These are phyloP conservation scores for Penicillium diatomitis DNA, from an alignment of 495 filamentous ascomycete species.

Conservation along the genomic window DNA sequence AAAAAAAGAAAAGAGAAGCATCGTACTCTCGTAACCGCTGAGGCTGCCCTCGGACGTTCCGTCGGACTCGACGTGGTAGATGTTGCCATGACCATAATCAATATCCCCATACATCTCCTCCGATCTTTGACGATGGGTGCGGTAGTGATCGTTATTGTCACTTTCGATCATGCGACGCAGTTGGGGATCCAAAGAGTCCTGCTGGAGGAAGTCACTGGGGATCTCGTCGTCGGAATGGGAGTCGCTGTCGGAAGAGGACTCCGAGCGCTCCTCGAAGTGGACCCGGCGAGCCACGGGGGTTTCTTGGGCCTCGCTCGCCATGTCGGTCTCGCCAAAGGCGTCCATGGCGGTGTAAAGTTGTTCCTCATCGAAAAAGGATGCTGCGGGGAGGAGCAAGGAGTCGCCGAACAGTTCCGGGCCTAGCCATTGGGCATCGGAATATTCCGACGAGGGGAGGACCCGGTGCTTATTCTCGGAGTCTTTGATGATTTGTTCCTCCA, in stretches of 20 bases:
- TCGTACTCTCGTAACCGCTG: slow-evolving; percentile 72
- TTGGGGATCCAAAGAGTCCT: slow-evolving; percentile 57
- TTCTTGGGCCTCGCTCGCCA: slow-evolving; percentile 36
- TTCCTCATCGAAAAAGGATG: slow-evolving; percentile 45
- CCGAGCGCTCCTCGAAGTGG: slow-evolving; percentile 41
- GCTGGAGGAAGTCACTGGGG: slow-evolving; percentile 62
- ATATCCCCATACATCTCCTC: slow-evolving; percentile 37
- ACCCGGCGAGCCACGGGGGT: slow-evolving; percentile 38
- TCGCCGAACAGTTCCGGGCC: slow-evolving; percentile 45
- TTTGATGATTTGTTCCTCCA: slow-evolving; percentile 66
- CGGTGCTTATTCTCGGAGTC: slow-evolving; percentile 42
- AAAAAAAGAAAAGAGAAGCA: slow-evolving; percentile 9
- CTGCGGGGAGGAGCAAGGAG: slow-evolving; percentile 36
- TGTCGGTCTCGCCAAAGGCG: slow-evolving; percentile 34
- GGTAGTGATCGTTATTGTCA: slow-evolving; percentile 36
- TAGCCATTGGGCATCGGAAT: slow-evolving; percentile 47
- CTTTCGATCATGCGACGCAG: slow-evolving; percentile 63
- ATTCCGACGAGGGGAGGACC: slow-evolving; percentile 16
- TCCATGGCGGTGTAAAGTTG: slow-evolving; percentile 40
- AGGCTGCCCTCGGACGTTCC: slow-evolving; percentile 47
- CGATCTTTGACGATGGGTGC: slow-evolving; percentile 35
- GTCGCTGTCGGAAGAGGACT: slow-evolving; percentile 44
- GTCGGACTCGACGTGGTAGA: slow-evolving; percentile 44
- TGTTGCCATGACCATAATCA: slow-evolving; percentile 38
- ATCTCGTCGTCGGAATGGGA: slow-evolving; percentile 50